These are phyloP conservation scores for Rhododendron mucronatum DNA, from an alignment of 148 eudicot species.

Conservation along the genomic window DNA sequence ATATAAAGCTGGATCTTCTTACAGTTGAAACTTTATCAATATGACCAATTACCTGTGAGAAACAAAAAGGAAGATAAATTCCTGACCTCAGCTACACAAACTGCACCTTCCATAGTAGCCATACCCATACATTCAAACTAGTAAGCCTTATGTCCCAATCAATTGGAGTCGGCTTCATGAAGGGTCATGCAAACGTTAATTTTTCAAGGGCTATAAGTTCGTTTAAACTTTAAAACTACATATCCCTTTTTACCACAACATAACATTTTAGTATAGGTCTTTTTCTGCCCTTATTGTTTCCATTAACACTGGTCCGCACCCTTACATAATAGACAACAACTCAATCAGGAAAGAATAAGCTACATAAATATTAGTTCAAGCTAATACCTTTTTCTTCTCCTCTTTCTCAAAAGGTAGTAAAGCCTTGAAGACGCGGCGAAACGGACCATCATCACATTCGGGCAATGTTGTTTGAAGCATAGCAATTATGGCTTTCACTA, in stretches of 20 bases:
- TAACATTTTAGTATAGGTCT: not conserved
- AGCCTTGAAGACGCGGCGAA: constrained; percentile 78
- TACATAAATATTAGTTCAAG: not conserved
- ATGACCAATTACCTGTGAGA: constrained; percentile 70
- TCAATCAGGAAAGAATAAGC: not conserved
- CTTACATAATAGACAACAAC: not conserved
- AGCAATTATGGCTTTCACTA: constrained; percentile 68
- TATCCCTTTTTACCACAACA: not conserved
- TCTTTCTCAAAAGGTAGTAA: constrained; percentile 79
- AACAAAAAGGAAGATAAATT: not conserved
- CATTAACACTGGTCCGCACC: not conserved
- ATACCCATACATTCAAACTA: not conserved
- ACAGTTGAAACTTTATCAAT: constrained; percentile 71
- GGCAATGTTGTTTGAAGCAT: constrained; percentile 78
- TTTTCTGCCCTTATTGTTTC: not conserved
- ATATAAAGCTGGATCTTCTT: constrained; percentile 64
- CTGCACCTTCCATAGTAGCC: not conserved
- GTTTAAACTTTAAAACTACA: not conserved
- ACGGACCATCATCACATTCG: constrained; percentile 74
- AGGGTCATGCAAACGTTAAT: not conserved
- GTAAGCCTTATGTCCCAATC: not conserved
- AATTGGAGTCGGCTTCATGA: not conserved
- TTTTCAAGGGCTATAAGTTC: not conserved
- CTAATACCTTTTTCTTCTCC: constrained; percentile 63
- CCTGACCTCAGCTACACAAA: not conserved